These are phyloP conservation scores for Aaosphaeria arxii DNA, from an alignment of 2,329 filamentous ascomycete genomes.

Conservation along the genomic window DNA sequence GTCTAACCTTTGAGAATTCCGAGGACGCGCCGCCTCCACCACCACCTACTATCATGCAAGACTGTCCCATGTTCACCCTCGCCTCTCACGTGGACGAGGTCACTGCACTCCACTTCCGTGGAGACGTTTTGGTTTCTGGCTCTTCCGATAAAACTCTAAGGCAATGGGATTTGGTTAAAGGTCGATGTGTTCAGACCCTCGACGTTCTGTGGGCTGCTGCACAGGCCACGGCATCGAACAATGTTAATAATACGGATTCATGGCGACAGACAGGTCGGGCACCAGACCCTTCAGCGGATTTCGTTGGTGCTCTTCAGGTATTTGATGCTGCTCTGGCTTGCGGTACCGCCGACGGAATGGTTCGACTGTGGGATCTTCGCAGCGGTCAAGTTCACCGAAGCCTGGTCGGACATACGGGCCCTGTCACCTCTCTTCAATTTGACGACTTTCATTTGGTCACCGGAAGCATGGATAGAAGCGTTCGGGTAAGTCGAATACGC, in stretches of 20 bases:
- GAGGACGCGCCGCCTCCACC: constrained; percentile 70
- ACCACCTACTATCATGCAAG: constrained; percentile 72
- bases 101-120: constrained; percentile 86
- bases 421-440: constrained; percentile 92
- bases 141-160: constrained; percentile 96
- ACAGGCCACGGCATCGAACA: constrained; percentile 72
- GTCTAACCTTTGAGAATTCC: constrained; percentile 69
- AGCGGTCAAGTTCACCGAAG: constrained; percentile 97
- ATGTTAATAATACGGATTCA: constrained; percentile 48
- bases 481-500: constrained; percentile 68
- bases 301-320: constrained; percentile 90
- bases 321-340: constrained; percentile 95
- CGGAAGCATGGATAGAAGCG: constrained; percentile 86
- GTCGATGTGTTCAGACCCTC: constrained; percentile 94
- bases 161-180: constrained; percentile 96
- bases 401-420: constrained; percentile 90
- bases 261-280: constrained; percentile 74
- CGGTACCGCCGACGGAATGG: constrained; percentile 96
- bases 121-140: constrained; percentile 87
- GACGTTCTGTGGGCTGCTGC: constrained; percentile 98
- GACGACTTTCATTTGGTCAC: constrained; percentile 95
- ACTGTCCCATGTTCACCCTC: constrained; percentile 85
- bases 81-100: constrained; percentile 91
- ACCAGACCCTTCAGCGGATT: constrained; percentile 71
- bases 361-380: constrained; percentile 91